Evolutionary conservation across 2,329 filamentous ascomycete genomes (phyloP), one percentile per base, ranked within the genome.

Genomic region (Cytospora mali): DNA sequence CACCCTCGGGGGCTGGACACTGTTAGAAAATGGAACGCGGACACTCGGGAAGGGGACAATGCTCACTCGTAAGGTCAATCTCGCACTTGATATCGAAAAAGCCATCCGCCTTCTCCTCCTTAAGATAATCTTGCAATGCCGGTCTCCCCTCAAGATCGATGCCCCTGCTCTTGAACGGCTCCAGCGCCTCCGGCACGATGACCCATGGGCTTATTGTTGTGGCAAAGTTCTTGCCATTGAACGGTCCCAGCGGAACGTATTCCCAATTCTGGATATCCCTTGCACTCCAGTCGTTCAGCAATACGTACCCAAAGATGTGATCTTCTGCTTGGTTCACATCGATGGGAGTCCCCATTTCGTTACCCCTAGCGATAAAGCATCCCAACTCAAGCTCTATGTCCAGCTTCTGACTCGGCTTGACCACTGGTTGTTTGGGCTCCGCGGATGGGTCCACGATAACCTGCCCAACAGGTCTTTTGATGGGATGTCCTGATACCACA

Each of bases 261-360:
- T 96, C 92, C 90, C 90, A 95, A 0, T 84, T 84, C 72, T 96
- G 92, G 55, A 95, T 88, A 69, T 95, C 91, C 66, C 91, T 80
- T 5, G 91, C 91, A 60, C 88, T 92, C 92, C 92, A 96, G 75
- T 96, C 92, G 69, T 96, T 96, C 81, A 96, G 84, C 62, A 96
- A 76, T 0, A 95, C 91, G 28, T 92, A 81, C 16, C 92, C 92
- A 71, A 95, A 95, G 29, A 96, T 81, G 69, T 87, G 81, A 21
- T 91, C 83, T 18, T 65, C 64, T 0, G 91, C 91, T 51, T 88
- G 77, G 3, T 78, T 76, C 25, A 93, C 83, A 0, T 79, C 75
- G 23, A 95, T 81, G 0, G 86, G 82, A 59, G 83, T 77, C 7
- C 91, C 90, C 70, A 92, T 79, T 1, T 80, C 74, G 69, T 90